Percentiles rank a stretch among this genome's conserved stretches.
Conservation (phyloP, 257 asterid species). For the Nicotiana attenuata region DNA sequence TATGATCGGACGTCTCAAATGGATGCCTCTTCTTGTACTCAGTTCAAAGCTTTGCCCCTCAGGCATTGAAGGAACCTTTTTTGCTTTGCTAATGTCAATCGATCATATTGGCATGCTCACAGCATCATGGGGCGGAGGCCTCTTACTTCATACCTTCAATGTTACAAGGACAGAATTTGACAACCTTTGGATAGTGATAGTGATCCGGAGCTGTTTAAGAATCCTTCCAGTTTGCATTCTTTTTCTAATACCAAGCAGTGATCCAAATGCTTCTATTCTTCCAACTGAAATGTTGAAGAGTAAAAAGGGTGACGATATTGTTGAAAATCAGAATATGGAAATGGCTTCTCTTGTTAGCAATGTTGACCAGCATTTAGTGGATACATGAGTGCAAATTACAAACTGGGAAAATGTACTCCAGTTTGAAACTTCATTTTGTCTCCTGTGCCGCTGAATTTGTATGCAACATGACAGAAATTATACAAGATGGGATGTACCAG, state of each 20-base stretch:
- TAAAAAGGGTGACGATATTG: constrained; percentile 11
- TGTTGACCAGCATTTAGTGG: constrained; percentile 16
- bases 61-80: constrained; percentile 76
- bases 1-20: constrained; percentile 39
- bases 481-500: neutral
- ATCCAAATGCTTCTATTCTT: constrained; percentile 27
- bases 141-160: constrained; percentile 43
- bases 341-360: constrained; percentile 38
- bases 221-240: constrained; percentile 42
- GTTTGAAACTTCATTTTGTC: neutral
- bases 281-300: constrained; percentile 14
- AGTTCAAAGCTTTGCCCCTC: constrained; percentile 62
- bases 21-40: constrained; percentile 79
- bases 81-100: constrained; percentile 67
- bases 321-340: constrained; percentile 25
- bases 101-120: constrained; percentile 57
- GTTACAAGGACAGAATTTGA: constrained; percentile 60
- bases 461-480: neutral
- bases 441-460: neutral
- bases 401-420: neutral
- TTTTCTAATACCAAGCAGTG: constrained; percentile 45
- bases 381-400: constrained; percentile 13
- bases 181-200: constrained; percentile 48
- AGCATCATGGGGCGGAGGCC: constrained; percentile 58
- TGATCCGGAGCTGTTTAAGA: constrained; percentile 48